Conservation (phyloP, 2,329 filamentous ascomycete genomes). For the Epichloe aotearoae region DNA sequence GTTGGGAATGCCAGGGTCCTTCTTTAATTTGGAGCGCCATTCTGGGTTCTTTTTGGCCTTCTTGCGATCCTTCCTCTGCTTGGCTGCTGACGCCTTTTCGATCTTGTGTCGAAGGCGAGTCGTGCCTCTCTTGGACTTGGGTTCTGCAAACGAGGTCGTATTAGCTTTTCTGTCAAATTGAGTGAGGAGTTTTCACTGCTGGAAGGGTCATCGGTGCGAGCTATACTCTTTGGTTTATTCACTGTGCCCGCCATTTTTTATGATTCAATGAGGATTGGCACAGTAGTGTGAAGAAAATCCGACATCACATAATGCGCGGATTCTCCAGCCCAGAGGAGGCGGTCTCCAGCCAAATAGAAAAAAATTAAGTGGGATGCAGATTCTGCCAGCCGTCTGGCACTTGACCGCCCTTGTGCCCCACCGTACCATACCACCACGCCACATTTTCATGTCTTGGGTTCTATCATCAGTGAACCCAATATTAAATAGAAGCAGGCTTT, state of each 20-base stretch:
- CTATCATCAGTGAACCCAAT: too few species aligned
- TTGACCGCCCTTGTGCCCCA: slow-evolving; percentile 16
- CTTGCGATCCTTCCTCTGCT: slow-evolving; percentile 84
- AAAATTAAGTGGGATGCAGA: slow-evolving; percentile 25
- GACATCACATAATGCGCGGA: neutral
- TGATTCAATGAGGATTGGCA: neutral
- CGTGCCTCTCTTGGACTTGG: slow-evolving; percentile 83
- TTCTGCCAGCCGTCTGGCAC: slow-evolving; percentile 20
- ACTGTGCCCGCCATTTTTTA: slow-evolving; percentile 38
- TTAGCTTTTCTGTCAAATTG: neutral
- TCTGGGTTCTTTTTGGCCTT: slow-evolving; percentile 89
- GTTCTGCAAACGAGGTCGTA: slow-evolving; percentile 43
- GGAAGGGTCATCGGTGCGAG: neutral
- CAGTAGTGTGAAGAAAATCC: neutral
- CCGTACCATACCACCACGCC: neutral
- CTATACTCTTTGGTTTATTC: slow-evolving; percentile 40
- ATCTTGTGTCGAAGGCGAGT: slow-evolving; percentile 92
- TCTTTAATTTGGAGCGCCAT: slow-evolving; percentile 92
- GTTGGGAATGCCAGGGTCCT: slow-evolving; percentile 95
- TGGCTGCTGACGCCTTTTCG: slow-evolving; percentile 77
- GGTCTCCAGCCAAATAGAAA: slow-evolving; percentile 12
- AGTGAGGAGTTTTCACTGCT: too few species aligned
- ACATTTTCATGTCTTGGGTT: too few species aligned
- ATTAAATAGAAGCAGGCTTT: too few species aligned
- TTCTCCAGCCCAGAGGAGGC: neutral